Evolutionary conservation across 83 land plant genomes (phyloP).

Genomic region (Picea abies): DNA sequence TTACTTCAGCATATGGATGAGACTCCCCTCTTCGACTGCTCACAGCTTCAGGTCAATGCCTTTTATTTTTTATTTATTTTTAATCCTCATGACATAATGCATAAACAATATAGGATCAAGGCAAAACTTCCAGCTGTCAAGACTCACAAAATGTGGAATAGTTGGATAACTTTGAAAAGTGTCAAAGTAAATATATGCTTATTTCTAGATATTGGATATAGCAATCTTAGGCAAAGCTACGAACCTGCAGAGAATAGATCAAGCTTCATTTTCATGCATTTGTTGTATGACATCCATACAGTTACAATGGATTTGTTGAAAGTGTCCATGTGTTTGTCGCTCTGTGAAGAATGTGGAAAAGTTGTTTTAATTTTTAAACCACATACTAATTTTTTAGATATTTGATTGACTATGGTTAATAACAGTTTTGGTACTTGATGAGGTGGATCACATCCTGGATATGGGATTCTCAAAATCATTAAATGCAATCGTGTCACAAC

Average conservation of each 20-base stretch:
- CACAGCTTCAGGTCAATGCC: slow-evolving; percentile 84
- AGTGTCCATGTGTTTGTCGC: neutral
- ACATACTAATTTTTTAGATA: neutral
- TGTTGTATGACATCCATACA: neutral
- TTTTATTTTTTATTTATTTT: neutral
- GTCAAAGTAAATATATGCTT: neutral
- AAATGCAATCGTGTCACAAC: slow-evolving; percentile 86
- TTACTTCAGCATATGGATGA: slow-evolving; percentile 99
- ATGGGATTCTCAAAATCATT: slow-evolving; percentile 72
- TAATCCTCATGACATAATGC: neutral
- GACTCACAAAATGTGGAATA: neutral
- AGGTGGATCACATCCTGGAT: slow-evolving; percentile 98
- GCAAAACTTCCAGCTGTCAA: neutral
- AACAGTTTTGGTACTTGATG: slow-evolving; percentile 94
- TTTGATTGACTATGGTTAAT: slow-evolving; percentile 6
- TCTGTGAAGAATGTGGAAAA: neutral
- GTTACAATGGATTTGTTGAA: neutral
- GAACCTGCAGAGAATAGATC: neutral
- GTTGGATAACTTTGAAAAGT: neutral
- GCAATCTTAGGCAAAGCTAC: neutral
- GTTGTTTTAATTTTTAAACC: neutral
- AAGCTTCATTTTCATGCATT: neutral
- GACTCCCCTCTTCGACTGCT: slow-evolving; percentile 94
- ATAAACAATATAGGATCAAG: neutral
- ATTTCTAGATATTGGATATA: neutral